Evolutionary conservation across 495 filamentous ascomycete genomes (phyloP), one percentile per base, ranked within the genome.

Genomic region (Cercophora scortea): DNA sequence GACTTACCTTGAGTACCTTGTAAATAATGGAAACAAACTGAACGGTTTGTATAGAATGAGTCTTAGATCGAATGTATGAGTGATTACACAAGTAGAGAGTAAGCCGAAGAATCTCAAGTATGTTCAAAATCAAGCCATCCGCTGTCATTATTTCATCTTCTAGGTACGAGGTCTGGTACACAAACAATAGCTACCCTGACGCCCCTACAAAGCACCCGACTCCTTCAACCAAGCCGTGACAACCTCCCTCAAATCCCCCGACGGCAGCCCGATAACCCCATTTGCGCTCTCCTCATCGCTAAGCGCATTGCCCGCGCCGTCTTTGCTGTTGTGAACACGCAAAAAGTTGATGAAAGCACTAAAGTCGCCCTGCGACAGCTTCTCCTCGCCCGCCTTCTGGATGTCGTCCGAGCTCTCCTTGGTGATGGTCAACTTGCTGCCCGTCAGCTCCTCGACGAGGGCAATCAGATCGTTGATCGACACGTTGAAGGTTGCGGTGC

Each of bases 391-490:
- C 25, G 56, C 54, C 52, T 70, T 68, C 42, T 72, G 63, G 45
- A 80, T 12, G 25, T 78, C 77, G 0, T 62, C 67, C 0, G 76
- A 73, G 8, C 47, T 63, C 2, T 58, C 51, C 15, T 67, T 58
- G n/a, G 57, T 68, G 19, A 75, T 62, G 6, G 63, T 62, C 56
- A 67, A 63, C 41, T 73, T 71, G 25, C 62, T 53, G 0, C 73
- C 79, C 6, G 71, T 70, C 33, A 74, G 53, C 59, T 76, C 77
- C 49, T 79, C 77, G 8, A 76, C 65, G 6, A 75, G 55, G 7
- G 56, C 58, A 0, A 85, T 54, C 15, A 86, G 58, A 53, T 85
- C 65, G 42, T 79, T 78, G 63, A 79, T 79, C 6, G 78, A 77
- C 1, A 74, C 65, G 1, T 70, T 71, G 40, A 78, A 77, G 0